phyloP scores from a whole-genome alignment of 1,284 basidiomycete genomes.

The Inonotus obliquus region DNA sequence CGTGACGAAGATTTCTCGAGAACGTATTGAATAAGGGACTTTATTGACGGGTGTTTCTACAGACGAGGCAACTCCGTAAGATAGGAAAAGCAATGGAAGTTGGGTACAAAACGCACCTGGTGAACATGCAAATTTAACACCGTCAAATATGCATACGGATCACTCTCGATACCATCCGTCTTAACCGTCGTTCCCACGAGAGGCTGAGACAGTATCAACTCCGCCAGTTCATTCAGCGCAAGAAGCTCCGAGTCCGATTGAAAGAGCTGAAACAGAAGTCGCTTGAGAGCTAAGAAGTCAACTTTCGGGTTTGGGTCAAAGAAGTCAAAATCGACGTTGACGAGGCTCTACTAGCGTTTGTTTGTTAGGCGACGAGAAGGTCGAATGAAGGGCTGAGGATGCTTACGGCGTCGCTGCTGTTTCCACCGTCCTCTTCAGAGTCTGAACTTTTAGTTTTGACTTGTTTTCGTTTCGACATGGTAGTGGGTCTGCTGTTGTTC shows the following conservation, averaged over 20 bases:
- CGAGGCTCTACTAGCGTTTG: slow-evolving; percentile 44
- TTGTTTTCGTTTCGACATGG: slow-evolving; percentile 20
- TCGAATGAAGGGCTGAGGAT: neutral
- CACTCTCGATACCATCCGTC: slow-evolving; percentile 83
- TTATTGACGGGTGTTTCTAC: slow-evolving; percentile 67
- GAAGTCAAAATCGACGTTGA: slow-evolving; percentile 91
- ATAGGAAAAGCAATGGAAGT: neutral
- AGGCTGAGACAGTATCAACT: slow-evolving; percentile 71
- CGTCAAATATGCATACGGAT: slow-evolving; percentile 83
- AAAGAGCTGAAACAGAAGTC: slow-evolving; percentile 77
- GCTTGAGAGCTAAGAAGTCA: slow-evolving; percentile 85
- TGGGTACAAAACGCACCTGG: slow-evolving; percentile 48
- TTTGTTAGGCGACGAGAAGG: neutral
- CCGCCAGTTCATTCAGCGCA: slow-evolving; percentile 67
- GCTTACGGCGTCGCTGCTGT: slow-evolving; percentile 16
- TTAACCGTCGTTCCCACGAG: slow-evolving; percentile 88
- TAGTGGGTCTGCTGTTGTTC: neutral
- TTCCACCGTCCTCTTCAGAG: slow-evolving; percentile 17
- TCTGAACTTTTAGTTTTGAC: slow-evolving; percentile 8
- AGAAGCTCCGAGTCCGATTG: slow-evolving; percentile 75
- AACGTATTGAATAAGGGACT: slow-evolving; percentile 68
- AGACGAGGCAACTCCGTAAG: neutral
- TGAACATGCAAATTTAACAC: slow-evolving; percentile 79
- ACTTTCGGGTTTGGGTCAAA: slow-evolving; percentile 78
- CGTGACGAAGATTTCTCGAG: slow-evolving; percentile 46